Evolutionary conservation across 805 yeast genomes (phyloP), one percentile per base, ranked within the genome.

Genomic region (Candida palmyrensis): DNA sequence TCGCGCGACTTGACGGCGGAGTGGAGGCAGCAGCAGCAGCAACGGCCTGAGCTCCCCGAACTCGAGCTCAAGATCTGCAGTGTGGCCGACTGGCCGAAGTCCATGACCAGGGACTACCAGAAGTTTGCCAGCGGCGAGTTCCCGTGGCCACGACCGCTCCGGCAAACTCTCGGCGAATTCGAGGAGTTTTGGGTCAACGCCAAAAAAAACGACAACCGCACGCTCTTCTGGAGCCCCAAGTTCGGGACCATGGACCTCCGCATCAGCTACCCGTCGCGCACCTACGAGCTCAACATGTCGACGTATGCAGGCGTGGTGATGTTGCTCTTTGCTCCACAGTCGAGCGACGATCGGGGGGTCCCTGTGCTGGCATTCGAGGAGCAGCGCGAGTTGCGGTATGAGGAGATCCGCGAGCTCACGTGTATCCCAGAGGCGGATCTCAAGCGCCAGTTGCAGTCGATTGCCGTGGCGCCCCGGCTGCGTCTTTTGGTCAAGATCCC

Each of bases 211-310:
- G 63, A 60, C 30, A 66, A 59, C 39, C 66, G 66, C 41, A 52
- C 68, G 4, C 48, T 66, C 31, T 63, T 48, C 36, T 92, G 97
- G 97, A 79, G 87, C 23, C 85, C 89, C 16, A 78, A 79, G 43
- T 74, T 85, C 48, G 95, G 96, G 5, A 76, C 85, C 5, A 79
- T 86, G 38, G 97, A 89, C 47, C 66, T 90, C 35, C 68, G 82
- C 32, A 79, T 82, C 45, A 69, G 78, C 22, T 83, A 80, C 44
- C 78, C 81, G 4, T 71, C 77, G 20, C 72, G 75, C 30, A 73
- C 81, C 1, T 89, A 90, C 49, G 89, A 84, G 37, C 71, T 89
- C 27, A 83, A 78, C 41, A 71, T 88, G 75, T 80, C 96, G 0
- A 71, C 94, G 0, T 77, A 79, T 43, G 82, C 95, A 9, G 89